Conservation (phyloP, 257 asterid genomes). For the Salvia splendens region DNA sequence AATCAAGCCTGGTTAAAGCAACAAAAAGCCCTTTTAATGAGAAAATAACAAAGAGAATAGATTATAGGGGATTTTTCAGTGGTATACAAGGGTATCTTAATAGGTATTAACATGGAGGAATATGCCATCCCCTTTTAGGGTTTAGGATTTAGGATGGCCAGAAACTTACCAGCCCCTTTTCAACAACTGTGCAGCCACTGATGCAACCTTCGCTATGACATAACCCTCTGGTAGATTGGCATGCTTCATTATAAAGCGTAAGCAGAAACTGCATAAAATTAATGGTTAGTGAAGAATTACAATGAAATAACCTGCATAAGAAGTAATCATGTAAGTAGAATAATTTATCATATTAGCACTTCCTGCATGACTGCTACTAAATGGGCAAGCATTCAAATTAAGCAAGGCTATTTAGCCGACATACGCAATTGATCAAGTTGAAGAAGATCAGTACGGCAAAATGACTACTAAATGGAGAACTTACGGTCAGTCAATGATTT, state of each 20-base stretch:
- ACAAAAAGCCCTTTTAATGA: conserved; percentile 5
- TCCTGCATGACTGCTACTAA: conserved; percentile 21
- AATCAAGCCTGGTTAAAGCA: conserved; percentile 70
- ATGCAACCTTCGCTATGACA: conserved; percentile 77
- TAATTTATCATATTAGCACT: conserved; percentile 10
- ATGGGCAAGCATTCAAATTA: conserved; percentile 15
- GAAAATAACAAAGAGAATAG: not conserved
- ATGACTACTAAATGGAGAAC: not conserved
- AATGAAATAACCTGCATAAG: conserved; percentile 28
- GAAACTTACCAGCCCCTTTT: conserved; percentile 93
- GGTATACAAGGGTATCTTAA: too few species aligned
- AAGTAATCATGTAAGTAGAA: conserved; percentile 25
- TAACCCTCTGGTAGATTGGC: conserved; percentile 79
- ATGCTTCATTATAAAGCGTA: conserved; percentile 70
- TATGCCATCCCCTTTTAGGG: too few species aligned
- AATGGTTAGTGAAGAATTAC: conserved; percentile 22
- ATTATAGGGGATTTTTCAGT: not conserved
- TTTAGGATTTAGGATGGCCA: conserved; percentile 20
- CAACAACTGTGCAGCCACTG: conserved; percentile 90
- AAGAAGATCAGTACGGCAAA: not conserved
- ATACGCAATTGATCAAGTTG: not conserved
- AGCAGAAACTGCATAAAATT: conserved; percentile 74
- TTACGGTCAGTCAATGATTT: not conserved
- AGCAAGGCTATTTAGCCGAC: conserved; percentile 1
- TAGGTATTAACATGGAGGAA: too few species aligned